Evolutionary conservation across 1,284 basidiomycete genomes (phyloP).

Genomic region (Ustilago curta): DNA sequence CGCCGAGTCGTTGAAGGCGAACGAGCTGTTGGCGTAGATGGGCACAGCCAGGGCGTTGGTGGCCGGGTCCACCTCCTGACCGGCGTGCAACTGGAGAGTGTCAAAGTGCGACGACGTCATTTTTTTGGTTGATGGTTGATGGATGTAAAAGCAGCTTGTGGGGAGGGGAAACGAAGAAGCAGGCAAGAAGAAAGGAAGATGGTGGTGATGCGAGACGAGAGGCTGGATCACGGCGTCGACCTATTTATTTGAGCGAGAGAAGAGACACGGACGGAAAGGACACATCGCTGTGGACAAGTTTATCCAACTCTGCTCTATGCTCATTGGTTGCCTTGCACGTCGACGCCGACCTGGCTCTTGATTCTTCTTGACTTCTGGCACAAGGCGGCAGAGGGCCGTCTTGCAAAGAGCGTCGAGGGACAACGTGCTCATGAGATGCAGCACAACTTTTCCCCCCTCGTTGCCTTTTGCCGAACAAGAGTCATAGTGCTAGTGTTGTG

Average conservation of each 20-base stretch:
- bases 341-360: constrained; percentile 6
- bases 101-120: constrained; percentile 62
- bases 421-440: constrained; percentile 14
- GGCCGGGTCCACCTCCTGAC: constrained; percentile 78
- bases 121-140: constrained; percentile 9
- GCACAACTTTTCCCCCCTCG: constrained; percentile 3
- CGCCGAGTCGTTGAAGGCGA: constrained; percentile 68
- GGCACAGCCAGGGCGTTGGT: constrained; percentile 84
- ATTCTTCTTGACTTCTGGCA: constrained; percentile 7
- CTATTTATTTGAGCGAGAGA: constrained; percentile 22
- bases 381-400: constrained; percentile 21
- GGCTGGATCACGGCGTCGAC: neutral
- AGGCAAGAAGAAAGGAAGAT: constrained; percentile 7
- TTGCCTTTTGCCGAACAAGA: constrained; percentile 8
- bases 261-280: constrained; percentile 5
- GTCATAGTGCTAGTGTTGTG: constrained; percentile 4
- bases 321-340: constrained; percentile 13
- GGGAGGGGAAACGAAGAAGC: neutral
- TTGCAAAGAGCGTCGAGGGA: neutral
- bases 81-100: constrained; percentile 77
- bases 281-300: constrained; percentile 1
- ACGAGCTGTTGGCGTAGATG: constrained; percentile 74
- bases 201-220: neutral
- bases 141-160: constrained; percentile 1
- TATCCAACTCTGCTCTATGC: neutral